phyloP scores from a whole-genome alignment of 148 eudicot species.

The Diospyros kaki region DNA sequence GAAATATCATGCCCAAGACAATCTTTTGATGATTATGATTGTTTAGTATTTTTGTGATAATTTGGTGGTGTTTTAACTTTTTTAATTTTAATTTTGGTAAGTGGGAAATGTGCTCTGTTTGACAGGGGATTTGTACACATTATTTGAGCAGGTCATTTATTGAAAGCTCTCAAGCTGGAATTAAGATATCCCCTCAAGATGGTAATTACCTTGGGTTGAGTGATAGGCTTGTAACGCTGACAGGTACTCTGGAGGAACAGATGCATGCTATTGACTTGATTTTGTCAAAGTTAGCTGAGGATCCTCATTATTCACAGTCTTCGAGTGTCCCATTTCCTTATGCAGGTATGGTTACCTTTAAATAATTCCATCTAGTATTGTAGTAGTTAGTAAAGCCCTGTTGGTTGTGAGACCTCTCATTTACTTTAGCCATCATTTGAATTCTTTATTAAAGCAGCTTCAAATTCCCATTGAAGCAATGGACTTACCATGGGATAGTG shows the following conservation, averaged over 20 bases:
- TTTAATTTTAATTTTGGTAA: not conserved
- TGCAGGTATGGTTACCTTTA: slow-evolving; percentile 44
- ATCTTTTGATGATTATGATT: not conserved
- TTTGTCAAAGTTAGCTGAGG: slow-evolving; percentile 67
- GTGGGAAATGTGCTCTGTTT: not conserved
- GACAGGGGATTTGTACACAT: not conserved
- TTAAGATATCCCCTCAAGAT: slow-evolving; percentile 93
- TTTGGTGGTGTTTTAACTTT: not conserved
- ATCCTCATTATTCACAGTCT: slow-evolving; percentile 65
- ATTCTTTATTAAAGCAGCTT: not conserved
- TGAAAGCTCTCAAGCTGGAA: slow-evolving; percentile 81
- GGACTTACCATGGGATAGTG: not conserved
- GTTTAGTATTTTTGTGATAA: not conserved
- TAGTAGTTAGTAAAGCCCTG: not conserved
- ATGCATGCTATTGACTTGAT: slow-evolving; percentile 80
- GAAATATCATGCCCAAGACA: not conserved
- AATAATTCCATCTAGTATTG: not conserved
- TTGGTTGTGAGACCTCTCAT: not conserved
- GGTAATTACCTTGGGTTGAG: slow-evolving; percentile 61
- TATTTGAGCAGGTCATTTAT: slow-evolving; percentile 66
- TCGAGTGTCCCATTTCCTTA: slow-evolving; percentile 67
- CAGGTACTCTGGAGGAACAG: slow-evolving; percentile 72
- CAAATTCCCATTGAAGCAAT: not conserved
- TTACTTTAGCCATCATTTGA: no score
- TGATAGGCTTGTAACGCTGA: slow-evolving; percentile 79